Percentiles rank a stretch among this genome's conserved stretches.
Conservation (phyloP, 1,139 yeast species). For the Geotrichum citri-aurantii region DNA sequence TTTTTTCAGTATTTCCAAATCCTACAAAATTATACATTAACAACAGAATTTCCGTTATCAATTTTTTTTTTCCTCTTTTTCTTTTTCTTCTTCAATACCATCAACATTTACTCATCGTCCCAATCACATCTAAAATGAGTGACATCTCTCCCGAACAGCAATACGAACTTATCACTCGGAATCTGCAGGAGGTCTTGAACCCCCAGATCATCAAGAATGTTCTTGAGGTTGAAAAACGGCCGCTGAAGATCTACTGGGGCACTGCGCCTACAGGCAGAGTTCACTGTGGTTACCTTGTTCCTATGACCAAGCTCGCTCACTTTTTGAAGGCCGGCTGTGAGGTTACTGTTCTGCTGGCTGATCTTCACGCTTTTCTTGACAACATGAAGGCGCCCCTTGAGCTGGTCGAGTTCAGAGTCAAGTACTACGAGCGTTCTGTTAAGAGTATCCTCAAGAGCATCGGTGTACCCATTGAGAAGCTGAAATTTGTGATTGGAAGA, state of each 20-base stretch:
- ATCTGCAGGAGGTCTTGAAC: slow-evolving; percentile 87
- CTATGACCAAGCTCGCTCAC: slow-evolving; percentile 95
- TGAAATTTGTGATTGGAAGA: slow-evolving; percentile 80
- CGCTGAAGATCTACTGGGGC: slow-evolving; percentile 81
- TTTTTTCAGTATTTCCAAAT: background rate
- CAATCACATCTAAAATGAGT: background rate
- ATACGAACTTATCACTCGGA: slow-evolving; percentile 71
- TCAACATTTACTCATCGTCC: background rate
- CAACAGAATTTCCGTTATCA: background rate
- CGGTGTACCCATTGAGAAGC: slow-evolving; percentile 84
- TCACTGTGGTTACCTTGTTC: slow-evolving; percentile 97
- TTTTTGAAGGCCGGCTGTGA: slow-evolving; percentile 94
- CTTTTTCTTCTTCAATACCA: background rate
- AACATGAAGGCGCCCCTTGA: slow-evolving; percentile 98
- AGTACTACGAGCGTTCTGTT: slow-evolving; percentile 77
- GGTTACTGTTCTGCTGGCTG: slow-evolving; percentile 90
- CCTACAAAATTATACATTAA: background rate
- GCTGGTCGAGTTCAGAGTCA: slow-evolving; percentile 80
- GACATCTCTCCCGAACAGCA: slow-evolving; percentile 51
- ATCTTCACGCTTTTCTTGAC: slow-evolving; percentile 92
- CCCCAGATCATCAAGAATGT: slow-evolving; percentile 82
- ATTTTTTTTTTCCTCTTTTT: background rate
- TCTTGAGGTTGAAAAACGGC: slow-evolving; percentile 73
- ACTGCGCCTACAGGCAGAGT: slow-evolving; percentile 96
- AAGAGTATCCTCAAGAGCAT: slow-evolving; percentile 71